Conservation (phyloP, 2,329 filamentous ascomycete genomes). For the Periconia sp. region DNA sequence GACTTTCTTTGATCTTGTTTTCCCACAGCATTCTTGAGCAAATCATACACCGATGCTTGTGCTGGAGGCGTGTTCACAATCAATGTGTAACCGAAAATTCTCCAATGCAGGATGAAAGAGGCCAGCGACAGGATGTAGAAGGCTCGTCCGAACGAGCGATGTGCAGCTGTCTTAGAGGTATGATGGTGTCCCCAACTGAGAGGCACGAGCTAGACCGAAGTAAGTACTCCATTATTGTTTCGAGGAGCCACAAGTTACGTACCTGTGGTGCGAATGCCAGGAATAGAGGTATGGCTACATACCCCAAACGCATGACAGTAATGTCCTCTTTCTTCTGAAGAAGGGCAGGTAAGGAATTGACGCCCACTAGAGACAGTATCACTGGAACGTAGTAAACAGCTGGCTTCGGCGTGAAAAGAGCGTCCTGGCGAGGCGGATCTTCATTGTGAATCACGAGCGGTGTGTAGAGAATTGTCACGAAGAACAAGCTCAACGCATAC, state of each 20-base stretch:
- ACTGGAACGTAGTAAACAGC: conserved; percentile 48
- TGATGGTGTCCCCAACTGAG: conserved; percentile 57
- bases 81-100: conserved; percentile 52
- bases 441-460: conserved; percentile 54
- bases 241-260: too few species aligned
- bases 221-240: background rate
- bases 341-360: conserved; percentile 46
- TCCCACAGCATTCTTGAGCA: conserved; percentile 51
- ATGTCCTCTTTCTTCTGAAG: conserved; percentile 27
- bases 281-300: conserved; percentile 38
- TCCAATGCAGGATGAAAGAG: conserved; percentile 55
- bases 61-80: conserved; percentile 56
- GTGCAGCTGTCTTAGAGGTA: conserved; percentile 45
- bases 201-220: conserved; percentile 48
- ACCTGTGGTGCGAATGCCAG: conserved; percentile 45
- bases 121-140: conserved; percentile 56
- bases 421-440: conserved; percentile 34
- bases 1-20: conserved; percentile 47
- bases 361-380: conserved; percentile 55
- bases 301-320: conserved; percentile 30
- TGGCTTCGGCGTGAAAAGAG: conserved; percentile 42
- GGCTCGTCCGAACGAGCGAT: conserved; percentile 52
- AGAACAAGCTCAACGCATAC: conserved; percentile 69
- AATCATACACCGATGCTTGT: conserved; percentile 45
- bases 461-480: conserved; percentile 63